Conservation (phyloP, 164 flowering plant genomes). For the Stephania japonica region DNA sequence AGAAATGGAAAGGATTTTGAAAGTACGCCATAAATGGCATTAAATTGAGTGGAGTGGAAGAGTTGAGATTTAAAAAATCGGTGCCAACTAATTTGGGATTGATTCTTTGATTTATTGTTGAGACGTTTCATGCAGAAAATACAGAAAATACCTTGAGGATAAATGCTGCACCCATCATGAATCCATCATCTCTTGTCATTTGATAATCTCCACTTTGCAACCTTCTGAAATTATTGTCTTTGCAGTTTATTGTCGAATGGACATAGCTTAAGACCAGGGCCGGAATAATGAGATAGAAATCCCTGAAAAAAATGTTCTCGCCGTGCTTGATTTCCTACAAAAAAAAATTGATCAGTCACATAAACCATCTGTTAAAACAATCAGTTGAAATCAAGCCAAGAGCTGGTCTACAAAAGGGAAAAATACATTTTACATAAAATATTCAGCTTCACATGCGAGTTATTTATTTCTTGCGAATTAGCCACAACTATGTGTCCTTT, state of each 20-base stretch:
- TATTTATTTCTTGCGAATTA: too few relatives aligned
- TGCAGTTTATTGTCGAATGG: constrained; percentile 12
- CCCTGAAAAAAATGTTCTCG: constrained; percentile 17
- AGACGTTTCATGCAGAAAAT: neutral
- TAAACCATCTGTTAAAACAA: neutral
- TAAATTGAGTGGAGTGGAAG: too few relatives aligned
- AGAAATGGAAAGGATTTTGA: too few relatives aligned
- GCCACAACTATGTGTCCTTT: too few relatives aligned
- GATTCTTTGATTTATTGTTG: neutral
- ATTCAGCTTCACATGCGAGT: neutral
- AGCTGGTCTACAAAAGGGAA: neutral
- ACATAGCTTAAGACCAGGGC: constrained; percentile 16
- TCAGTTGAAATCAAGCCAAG: neutral
- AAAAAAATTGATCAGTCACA: neutral
- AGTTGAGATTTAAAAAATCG: too few relatives aligned
- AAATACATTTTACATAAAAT: neutral
- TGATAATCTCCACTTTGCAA: constrained; percentile 14
- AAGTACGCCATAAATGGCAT: too few relatives aligned
- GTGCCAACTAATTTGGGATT: too few relatives aligned
- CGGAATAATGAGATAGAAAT: constrained; percentile 23
- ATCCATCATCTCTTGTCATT: constrained; percentile 19
- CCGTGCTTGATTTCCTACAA: constrained; percentile 16
- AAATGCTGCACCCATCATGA: constrained; percentile 24
- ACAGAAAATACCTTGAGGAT: constrained; percentile 20
- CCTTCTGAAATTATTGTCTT: constrained; percentile 15